Base-by-base conservation (phyloP, 352 stramenopile species). In the Phytophthora pluvialis region DNA sequence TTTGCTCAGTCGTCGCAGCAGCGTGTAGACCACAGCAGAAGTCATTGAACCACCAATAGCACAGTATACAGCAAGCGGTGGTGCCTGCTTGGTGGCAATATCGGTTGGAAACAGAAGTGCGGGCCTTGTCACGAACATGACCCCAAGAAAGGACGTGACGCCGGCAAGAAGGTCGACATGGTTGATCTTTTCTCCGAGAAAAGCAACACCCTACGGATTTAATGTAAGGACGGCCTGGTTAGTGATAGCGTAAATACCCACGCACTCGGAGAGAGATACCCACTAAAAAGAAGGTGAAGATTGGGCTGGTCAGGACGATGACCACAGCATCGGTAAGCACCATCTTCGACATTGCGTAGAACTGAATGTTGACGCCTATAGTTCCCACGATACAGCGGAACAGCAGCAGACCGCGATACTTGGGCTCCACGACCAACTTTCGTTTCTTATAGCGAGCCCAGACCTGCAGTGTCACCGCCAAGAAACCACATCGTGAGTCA, bases 311-410 rank as follows among this genome's bases (percentile, higher is more conserved):
- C 12, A 53, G 15, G 33, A 89, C 83, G 64, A 92, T 60, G n/a
- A 66, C 81, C 12, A 77, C 77, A 13, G 81, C 83, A 48, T 92
- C 83, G 0, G 83, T 84, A 21, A 92, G 69, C 16, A 90, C 81
- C 83, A 92, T 92, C 56, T 90, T 75, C 5, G 81, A 79, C 44
- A 90, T 73, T 1, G 81, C 76, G 44, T 88, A 92, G 54, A 88
- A 90, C 12, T 68, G 60, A 32, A 90, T 64, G 12, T 70, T 78
- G 16, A 90, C 69, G 16, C 74, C 72, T 18, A 86, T 18, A 21
- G 80, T 84, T 43, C 81, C 81, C 49, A 86, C 68, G 35, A 88
- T 55, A 49, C 75, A 86, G 4, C 81, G 79, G 25, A 88, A 73
- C 9, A 86, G 52, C 18, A 90, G 51, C n/a, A 86, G 21, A 12